Base-by-base conservation (phyloP, 805 yeast species). In the Jamesozyma spencerorum region DNA sequence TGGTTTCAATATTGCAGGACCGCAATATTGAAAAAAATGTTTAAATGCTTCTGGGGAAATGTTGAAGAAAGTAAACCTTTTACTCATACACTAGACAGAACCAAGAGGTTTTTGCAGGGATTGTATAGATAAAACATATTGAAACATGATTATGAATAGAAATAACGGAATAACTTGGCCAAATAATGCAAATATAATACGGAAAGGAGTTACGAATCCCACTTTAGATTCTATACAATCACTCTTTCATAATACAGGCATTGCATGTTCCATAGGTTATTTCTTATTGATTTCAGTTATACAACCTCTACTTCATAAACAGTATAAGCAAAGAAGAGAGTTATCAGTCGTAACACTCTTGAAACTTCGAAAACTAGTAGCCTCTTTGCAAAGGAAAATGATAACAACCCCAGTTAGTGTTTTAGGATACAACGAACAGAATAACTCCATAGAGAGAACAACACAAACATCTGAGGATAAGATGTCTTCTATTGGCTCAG, bases 251-350 rank as follows among this genome's bases (percentile, higher is more conserved):
- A 54, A 53, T 36, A 45, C 60, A 19, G 63, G 65, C 5, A 48
- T 51, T 19, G 36, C 42, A 20, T 38, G 45, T 11, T 49, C 62
- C 18, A 26, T 55, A 2, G 20, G 37, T 3, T 60, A 53, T 38
- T 32, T 55, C 14, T 18, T 49, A 27, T 31, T 48, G 36, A 44
- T 53, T 26, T 27, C 39, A 12, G n/a, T 47, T n/a, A 36, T 74
- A 11, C 65, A 64, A 39, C 79, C 79, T 2, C 45, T 64, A 17
- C 37, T 73, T 5, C 58, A 60, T 13, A 39, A 58, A 4, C 67
- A 65, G 20, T 69, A 58, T 45, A 60, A 59, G 5, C 63, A 74
- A 46, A 55, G 79, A 34, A 38, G 51, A 2, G 65, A 63, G 3
- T 55, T 67, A 7, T 45, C 62, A 11, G 45, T 49, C 2, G 49